A percentile compares a stretch with the other conserved stretches of the same genome.
Conservation (phyloP, 2,329 filamentous ascomycete species). For the Colletotrichum sp. region DNA sequence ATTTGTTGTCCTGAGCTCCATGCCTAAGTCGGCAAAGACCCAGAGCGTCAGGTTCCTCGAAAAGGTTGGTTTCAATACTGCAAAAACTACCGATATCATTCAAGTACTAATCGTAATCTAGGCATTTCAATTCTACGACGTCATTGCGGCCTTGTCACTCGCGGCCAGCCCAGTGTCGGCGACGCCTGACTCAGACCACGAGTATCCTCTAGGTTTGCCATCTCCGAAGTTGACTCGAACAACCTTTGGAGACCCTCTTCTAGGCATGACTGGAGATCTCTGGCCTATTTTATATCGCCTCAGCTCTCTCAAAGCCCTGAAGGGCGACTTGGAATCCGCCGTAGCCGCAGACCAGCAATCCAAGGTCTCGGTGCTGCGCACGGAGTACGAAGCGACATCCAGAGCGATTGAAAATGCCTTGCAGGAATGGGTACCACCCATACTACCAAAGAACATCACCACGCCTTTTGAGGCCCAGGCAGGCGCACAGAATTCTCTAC, state of each 20-base stretch:
- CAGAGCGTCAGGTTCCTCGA: constrained; percentile 63
- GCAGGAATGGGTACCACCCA: constrained; percentile 58
- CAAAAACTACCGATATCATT: neutral
- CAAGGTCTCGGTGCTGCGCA: constrained; percentile 24
- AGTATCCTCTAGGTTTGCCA: constrained; percentile 30
- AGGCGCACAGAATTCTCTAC: constrained; percentile 46
- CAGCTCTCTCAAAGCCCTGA: constrained; percentile 57
- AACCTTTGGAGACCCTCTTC: constrained; percentile 59
- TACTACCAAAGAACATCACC: constrained; percentile 43
- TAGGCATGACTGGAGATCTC: constrained; percentile 65
- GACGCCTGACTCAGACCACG: constrained; percentile 51
- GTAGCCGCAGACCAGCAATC: constrained; percentile 31
- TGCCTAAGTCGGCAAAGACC: constrained; percentile 43
- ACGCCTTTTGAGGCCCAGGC: constrained; percentile 17
- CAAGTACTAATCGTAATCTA: constrained; percentile 27
- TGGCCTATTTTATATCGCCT: constrained; percentile 68
- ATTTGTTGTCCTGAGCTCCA: constrained; percentile 62
- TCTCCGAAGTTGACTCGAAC: constrained; percentile 50
- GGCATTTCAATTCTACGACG: constrained; percentile 70
- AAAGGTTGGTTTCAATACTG: constrained; percentile 43
- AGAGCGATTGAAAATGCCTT: constrained; percentile 60
- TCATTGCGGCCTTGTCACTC: constrained; percentile 65
- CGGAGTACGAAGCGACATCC: constrained; percentile 54
- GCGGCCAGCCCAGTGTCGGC: constrained; percentile 61
- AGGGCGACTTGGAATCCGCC: constrained; percentile 56